Evolutionary conservation across 345 rosid genomes (phyloP).

Genomic region (Abelmoschus esculentus): DNA sequence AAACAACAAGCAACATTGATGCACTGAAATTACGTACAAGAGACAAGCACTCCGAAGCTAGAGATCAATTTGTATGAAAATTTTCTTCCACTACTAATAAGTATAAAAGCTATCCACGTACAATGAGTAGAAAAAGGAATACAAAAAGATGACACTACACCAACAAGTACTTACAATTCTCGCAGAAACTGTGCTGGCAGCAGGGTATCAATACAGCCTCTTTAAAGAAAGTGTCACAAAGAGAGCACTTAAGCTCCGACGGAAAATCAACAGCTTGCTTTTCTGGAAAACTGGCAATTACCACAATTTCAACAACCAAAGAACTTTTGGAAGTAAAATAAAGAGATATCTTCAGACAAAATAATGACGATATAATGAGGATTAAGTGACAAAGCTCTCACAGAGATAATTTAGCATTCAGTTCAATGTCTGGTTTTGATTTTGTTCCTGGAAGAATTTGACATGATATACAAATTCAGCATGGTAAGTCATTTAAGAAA

Average conservation of each 20-base stretch:
- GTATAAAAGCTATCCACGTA: neutral
- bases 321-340: neutral
- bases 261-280: slow-evolving; percentile 26
- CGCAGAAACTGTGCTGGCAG: slow-evolving; percentile 53
- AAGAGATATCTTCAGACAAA: neutral
- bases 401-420: slow-evolving; percentile 18
- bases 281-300: slow-evolving; percentile 12
- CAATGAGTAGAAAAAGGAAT: neutral
- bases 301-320: slow-evolving; percentile 16
- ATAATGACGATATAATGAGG: slow-evolving; percentile 1
- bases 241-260: slow-evolving; percentile 37
- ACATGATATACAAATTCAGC: slow-evolving; percentile 9
- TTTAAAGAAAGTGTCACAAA: slow-evolving; percentile 30
- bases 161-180: slow-evolving; percentile 33
- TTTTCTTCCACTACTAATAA: neutral
- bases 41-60: neutral
- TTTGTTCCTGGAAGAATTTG: slow-evolving; percentile 9
- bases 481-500: neutral
- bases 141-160: neutral
- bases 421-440: slow-evolving; percentile 17
- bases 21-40: neutral
- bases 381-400: slow-evolving; percentile 9
- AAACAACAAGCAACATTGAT: neutral
- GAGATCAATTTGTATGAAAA: neutral
- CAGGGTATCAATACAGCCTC: slow-evolving; percentile 58